phyloP scores from a whole-genome alignment of 2,329 filamentous ascomycete species.

The Microsporum audouinii region DNA sequence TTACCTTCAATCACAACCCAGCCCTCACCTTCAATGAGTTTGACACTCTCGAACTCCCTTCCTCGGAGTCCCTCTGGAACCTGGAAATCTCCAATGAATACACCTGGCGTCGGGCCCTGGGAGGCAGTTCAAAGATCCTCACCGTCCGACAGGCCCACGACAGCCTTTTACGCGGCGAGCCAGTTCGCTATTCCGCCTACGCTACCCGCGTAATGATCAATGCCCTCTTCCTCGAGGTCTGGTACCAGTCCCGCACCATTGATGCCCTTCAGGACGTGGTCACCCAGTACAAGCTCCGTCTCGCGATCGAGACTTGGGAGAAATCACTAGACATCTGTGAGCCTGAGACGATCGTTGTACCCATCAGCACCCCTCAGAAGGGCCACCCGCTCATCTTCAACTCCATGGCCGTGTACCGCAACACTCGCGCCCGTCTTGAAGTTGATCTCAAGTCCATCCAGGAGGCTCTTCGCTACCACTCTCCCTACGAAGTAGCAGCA shows the following conservation, averaged over 20 bases:
- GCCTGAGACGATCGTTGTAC: constrained; percentile 75
- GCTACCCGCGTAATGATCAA: constrained; percentile 98
- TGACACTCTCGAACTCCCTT: constrained; percentile 81
- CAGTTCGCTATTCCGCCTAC: constrained; percentile 86
- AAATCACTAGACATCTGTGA: constrained; percentile 89
- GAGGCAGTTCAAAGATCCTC: constrained; percentile 53
- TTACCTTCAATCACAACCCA: constrained; percentile 96
- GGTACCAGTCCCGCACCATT: constrained; percentile 98
- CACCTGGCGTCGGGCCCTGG: constrained; percentile 58
- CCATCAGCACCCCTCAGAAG: constrained; percentile 86
- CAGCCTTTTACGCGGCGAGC: constrained; percentile 87
- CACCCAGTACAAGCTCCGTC: constrained; percentile 91
- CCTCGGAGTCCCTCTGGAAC: constrained; percentile 91
- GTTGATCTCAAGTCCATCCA: constrained; percentile 94
- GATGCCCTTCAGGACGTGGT: constrained; percentile 94
- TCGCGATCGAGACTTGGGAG: constrained; percentile 97
- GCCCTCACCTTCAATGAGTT: constrained; percentile 98
- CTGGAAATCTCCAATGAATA: constrained; percentile 65
- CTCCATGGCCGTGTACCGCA: constrained; percentile 91
- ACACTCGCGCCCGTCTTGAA: constrained; percentile 80
- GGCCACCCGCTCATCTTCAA: constrained; percentile 96
- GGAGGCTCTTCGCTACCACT: constrained; percentile 91
- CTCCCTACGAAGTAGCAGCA: constrained; percentile 90
- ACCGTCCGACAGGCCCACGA: constrained; percentile 93
- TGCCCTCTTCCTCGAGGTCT: constrained; percentile 92